Evolutionary conservation across 257 asterid genomes (phyloP).

Genomic region (Capsicum chinense): DNA sequence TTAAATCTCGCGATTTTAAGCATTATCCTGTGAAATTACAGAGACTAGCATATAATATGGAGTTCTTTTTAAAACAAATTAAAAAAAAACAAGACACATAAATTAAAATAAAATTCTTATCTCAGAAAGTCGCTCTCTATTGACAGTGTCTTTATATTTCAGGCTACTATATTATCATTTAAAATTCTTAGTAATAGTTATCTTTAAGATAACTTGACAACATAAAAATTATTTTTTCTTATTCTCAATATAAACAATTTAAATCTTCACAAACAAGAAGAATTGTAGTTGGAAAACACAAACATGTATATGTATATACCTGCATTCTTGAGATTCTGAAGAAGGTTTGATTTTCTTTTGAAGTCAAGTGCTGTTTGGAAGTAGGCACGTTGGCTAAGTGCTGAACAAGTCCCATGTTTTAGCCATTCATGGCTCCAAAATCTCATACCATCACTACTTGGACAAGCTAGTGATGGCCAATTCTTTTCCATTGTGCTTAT

Average conservation of each 20-base stretch:
- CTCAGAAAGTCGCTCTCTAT: too few relatives aligned
- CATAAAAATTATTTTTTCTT: too few relatives aligned
- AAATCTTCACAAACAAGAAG: background rate
- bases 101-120: too few relatives aligned
- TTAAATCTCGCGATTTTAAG: too few relatives aligned
- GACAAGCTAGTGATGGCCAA: slow-evolving; percentile 89
- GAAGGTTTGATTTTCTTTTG: slow-evolving; percentile 61
- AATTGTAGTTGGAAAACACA: background rate
- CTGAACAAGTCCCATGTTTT: slow-evolving; percentile 82
- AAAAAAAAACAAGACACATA: too few relatives aligned
- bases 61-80: too few relatives aligned
- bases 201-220: too few relatives aligned
- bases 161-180: background rate
- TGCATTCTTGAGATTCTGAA: slow-evolving; percentile 54
- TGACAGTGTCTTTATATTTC: background rate
- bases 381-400: slow-evolving; percentile 53
- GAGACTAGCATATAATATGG: too few relatives aligned
- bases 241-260: background rate
- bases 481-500: slow-evolving; percentile 56
- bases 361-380: slow-evolving; percentile 64
- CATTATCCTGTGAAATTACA: too few relatives aligned
- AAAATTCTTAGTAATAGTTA: too few relatives aligned
- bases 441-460: slow-evolving; percentile 56
- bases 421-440: slow-evolving; percentile 90
- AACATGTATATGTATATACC: slow-evolving; percentile 50